phyloP scores from a whole-genome alignment of 495 filamentous ascomycete genomes.

The Viridothelium virens region DNA sequence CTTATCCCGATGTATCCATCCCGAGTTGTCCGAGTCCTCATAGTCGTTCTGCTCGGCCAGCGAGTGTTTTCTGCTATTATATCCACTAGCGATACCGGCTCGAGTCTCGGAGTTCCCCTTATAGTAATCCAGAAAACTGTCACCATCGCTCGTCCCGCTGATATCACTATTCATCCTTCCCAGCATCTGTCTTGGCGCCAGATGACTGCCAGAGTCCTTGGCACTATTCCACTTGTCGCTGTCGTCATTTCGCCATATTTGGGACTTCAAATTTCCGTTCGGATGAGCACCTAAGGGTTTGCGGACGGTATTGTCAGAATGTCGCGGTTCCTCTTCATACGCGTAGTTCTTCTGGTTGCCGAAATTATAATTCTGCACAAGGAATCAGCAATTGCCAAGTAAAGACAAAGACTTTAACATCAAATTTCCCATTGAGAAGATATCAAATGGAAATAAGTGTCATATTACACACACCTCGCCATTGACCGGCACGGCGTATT shows the following conservation, averaged over 20 bases:
- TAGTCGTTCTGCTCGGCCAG: neutral
- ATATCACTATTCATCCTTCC: constrained; percentile 10
- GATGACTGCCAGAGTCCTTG: constrained; percentile 3
- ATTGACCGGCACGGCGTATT: constrained; percentile 6
- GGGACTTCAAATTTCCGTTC: neutral
- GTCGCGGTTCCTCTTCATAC: neutral
- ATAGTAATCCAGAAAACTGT: constrained; percentile 4
- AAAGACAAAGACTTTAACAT: too few species aligned
- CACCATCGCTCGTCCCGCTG: constrained; percentile 3
- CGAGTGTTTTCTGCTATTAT: constrained; percentile 10
- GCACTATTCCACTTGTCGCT: neutral
- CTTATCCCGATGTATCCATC: constrained; percentile 97
- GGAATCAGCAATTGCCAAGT: neutral
- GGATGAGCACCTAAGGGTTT: neutral
- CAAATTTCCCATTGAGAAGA: neutral
- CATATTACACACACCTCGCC: neutral
- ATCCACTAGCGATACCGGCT: neutral
- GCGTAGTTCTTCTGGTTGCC: neutral
- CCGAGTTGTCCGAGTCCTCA: constrained; percentile 46
- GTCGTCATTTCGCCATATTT: neutral
- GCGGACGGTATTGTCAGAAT: neutral
- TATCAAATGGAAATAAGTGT: neutral
- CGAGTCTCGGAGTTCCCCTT: neutral
- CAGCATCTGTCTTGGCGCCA: constrained; percentile 3
- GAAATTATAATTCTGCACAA: neutral